phyloP scores from a whole-genome alignment of 139 green algal species.

The Coccomyxa sp. region DNA sequence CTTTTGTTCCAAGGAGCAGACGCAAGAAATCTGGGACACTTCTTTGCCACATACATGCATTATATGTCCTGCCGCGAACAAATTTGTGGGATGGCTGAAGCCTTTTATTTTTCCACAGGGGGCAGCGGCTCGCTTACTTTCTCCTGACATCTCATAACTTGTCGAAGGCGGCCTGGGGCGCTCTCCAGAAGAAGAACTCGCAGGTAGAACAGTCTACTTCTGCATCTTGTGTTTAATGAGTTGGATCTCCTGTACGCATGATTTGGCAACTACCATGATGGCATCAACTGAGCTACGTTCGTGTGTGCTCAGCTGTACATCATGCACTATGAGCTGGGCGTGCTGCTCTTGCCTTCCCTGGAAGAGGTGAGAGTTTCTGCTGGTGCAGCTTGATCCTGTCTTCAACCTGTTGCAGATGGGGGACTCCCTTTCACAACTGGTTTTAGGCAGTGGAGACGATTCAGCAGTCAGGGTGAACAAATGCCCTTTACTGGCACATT shows the following conservation, averaged over 20 bases:
- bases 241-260: conserved; percentile 52
- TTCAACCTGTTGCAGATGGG: background rate
- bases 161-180: conserved; percentile 80
- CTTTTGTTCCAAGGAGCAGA: background rate
- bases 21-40: no score
- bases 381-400: conserved; percentile 29
- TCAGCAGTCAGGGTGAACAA: background rate
- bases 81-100: no score
- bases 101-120: background rate
- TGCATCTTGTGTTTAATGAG: conserved; percentile 67
- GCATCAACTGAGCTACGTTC: no score
- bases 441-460: background rate
- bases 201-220: background rate
- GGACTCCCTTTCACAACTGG: background rate
- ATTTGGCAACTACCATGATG: no score
- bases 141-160: conserved; percentile 74
- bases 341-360: conserved; percentile 55
- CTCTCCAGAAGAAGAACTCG: conserved; percentile 49
- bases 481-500: background rate
- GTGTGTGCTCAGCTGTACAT: conserved; percentile 31
- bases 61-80: no score
- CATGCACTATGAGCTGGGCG: conserved; percentile 72
- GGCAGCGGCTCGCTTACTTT: conserved; percentile 53
- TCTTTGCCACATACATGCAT: no score
- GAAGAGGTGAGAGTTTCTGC: conserved; percentile 22